phyloP scores from a whole-genome alignment of 129 eudicot species.

The Smallanthus sonchifolius region DNA sequence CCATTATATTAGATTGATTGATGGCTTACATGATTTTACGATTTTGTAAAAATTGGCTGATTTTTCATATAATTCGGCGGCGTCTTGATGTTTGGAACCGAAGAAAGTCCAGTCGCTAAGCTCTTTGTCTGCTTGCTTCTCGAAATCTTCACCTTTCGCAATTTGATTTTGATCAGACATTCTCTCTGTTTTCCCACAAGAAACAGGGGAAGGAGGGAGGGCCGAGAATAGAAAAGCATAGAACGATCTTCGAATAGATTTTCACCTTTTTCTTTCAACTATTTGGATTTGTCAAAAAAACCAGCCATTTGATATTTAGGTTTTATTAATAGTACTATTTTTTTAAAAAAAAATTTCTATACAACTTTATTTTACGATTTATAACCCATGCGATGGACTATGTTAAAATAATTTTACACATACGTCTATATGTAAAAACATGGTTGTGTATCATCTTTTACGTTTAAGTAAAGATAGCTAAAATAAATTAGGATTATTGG shows the following conservation, averaged over 20 bases:
- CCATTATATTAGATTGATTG: too few species aligned
- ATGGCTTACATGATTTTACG: conserved; percentile 65
- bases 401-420: too few species aligned
- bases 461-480: too few species aligned
- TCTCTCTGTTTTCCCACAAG: neutral
- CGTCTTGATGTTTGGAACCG: conserved; percentile 83
- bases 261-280: neutral
- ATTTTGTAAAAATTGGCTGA: conserved; percentile 85
- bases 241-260: too few species aligned
- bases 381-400: too few species aligned
- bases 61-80: conserved; percentile 75
- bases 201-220: too few species aligned
- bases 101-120: conserved; percentile 70
- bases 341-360: too few species aligned
- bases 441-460: too few species aligned
- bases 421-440: too few species aligned
- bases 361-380: too few species aligned
- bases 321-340: neutral
- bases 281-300: neutral
- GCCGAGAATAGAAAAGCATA: too few species aligned
- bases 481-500: too few species aligned
- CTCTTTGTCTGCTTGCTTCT: conserved; percentile 84
- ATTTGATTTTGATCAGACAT: conserved; percentile 71
- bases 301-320: neutral
- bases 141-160: conserved; percentile 66